Evolutionary conservation across 331 rosid genomes (phyloP), one percentile per base, ranked within the genome.

Genomic region (Phaseolus coccineus): DNA sequence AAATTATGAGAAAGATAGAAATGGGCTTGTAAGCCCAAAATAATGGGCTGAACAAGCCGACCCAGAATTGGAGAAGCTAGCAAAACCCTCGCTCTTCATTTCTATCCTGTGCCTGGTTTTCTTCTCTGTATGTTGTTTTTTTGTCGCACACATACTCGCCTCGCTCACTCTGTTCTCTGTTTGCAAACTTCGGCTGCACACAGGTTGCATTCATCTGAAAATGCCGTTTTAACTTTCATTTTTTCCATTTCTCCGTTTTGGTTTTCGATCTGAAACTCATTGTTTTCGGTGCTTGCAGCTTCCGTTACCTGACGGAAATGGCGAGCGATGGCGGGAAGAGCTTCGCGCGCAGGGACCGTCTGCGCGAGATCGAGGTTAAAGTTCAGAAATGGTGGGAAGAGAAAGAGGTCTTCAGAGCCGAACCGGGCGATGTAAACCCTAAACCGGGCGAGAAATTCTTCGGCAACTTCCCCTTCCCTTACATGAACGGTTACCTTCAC

Each of bases 381-480:
- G 93, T 89, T 59, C 93, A 71, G 55, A 75, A 69, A 62, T 89
- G 91, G 98, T 95, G 99, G 99, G 96, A 91, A 7, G 91, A 91
- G 62, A 82, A 84, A 3, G 84, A 89, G 8, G 92, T 93, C 55
- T 95, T 95, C 85, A 79, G 73, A 69, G 84, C 96, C 7, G 97
- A 89, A 24, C 86, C 98, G 5, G 68, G 87, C 25, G 90, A 90
- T 30, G 86, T 78, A 16, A 84, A 83, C 33, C 97, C 97, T 1
- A 65, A 73, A 44, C 87, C 83, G 1, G 97, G 90, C 0, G 86
- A 91, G 40, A 93, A 95, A 74, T 95, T 93, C 88, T 95, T 87
- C 42, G 99, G 98, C 0, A 95, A 91, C 70, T 93, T 90, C 47
- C 99, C 98, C 0, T 93, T 90, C 48, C 99, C 99, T 19, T 93